phyloP scores from a whole-genome alignment of 306 rosid species.

The Carpinus fangiana region DNA sequence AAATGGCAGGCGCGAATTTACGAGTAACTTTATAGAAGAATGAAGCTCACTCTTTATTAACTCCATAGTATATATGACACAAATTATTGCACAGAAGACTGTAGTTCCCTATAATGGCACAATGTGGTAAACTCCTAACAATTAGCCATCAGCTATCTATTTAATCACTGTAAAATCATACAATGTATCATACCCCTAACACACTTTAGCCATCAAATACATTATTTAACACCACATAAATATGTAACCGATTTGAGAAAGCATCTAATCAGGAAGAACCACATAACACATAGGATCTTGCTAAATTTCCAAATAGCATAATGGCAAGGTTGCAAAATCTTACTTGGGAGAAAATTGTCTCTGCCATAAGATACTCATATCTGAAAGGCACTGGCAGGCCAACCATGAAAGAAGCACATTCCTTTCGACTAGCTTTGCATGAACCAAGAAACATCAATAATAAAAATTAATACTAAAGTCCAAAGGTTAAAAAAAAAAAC shows the following conservation, averaged over 20 bases:
- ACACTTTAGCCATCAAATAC: background rate
- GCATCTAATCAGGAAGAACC: background rate
- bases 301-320: background rate
- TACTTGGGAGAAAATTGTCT: slow-evolving; percentile 99
- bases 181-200: too few relatives aligned
- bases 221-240: background rate
- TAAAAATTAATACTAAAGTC: slow-evolving; percentile 36
- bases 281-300: background rate
- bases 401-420: slow-evolving; percentile 95
- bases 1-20: too few relatives aligned
- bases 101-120: too few relatives aligned
- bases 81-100: too few relatives aligned
- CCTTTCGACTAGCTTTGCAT: slow-evolving; percentile 99
- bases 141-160: too few relatives aligned
- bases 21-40: too few relatives aligned
- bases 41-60: too few relatives aligned
- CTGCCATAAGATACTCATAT: slow-evolving; percentile 98
- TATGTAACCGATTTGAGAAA: background rate
- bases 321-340: slow-evolving; percentile 3
- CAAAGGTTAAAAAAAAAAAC: background rate
- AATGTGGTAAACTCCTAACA: too few relatives aligned
- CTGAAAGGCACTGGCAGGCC: slow-evolving; percentile 94
- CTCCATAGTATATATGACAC: too few relatives aligned
- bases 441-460: slow-evolving; percentile 48
- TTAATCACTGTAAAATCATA: too few relatives aligned